A percentile compares a stretch with the other conserved stretches of the same genome.
Evolutionary conservation across 2,329 filamentous ascomycete species (phyloP).

Genomic region (Ilyonectria destructans): DNA sequence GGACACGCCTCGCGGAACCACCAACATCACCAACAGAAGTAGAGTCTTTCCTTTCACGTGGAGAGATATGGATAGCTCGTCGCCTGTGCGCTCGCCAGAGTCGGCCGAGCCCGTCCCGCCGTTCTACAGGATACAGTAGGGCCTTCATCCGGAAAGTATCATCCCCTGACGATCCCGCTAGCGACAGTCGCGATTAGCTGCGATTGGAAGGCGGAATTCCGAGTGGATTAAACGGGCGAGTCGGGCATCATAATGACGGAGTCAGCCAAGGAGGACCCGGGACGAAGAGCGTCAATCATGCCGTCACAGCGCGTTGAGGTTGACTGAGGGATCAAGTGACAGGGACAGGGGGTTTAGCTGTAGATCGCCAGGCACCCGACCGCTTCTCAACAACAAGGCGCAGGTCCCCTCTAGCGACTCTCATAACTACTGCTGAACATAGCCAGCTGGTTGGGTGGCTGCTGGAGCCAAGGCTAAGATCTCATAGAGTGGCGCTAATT

Average conservation of each 20-base stretch:
- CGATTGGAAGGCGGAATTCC: neutral
- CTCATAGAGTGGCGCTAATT: neutral
- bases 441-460: neutral
- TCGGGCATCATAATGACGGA: neutral
- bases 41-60: neutral
- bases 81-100: slow-evolving; percentile 2
- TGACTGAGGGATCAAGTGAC: neutral
- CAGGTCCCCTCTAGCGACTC: neutral
- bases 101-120: neutral
- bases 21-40: neutral
- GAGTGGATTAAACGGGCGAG: neutral
- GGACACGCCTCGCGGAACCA: slow-evolving; percentile 5
- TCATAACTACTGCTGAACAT: neutral
- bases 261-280: neutral
- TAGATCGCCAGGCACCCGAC: slow-evolving; percentile 19
- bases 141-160: neutral
- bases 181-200: neutral
- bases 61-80: neutral
- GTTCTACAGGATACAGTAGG: neutral
- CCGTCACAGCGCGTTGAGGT: slow-evolving; percentile 3
- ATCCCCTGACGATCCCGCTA: slow-evolving; percentile 30
- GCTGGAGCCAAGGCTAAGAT: neutral
- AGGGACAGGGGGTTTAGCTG: neutral
- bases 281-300: slow-evolving; percentile 10
- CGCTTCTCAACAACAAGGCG: neutral